Evolutionary conservation across 129 eudicot species (phyloP).

Genomic region (Tanacetum coccineum): DNA sequence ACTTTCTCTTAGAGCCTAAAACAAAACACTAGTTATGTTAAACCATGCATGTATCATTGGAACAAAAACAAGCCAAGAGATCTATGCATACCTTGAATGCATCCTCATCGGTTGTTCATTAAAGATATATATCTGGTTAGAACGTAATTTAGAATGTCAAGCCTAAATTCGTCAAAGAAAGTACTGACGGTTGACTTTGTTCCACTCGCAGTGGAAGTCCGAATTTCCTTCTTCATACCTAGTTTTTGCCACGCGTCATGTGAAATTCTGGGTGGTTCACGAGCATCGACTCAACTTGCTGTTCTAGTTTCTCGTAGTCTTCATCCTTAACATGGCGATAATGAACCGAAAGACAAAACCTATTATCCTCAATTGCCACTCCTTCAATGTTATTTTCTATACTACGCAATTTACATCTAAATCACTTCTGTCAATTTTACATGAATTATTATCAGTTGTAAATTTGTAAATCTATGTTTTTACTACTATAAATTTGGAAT

Average conservation of each 20-base stretch:
- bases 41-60: background rate
- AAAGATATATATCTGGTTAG: conserved; percentile 63
- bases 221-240: conserved; percentile 63
- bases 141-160: conserved; percentile 35
- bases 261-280: conserved; percentile 38
- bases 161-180: conserved; percentile 60
- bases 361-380: conserved; percentile 64
- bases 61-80: background rate
- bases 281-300: conserved; percentile 37
- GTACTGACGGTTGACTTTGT: conserved; percentile 73
- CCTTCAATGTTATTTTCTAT: conserved; percentile 37
- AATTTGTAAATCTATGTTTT: background rate
- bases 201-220: conserved; percentile 85
- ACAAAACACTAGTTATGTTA: background rate
- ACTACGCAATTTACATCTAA: conserved; percentile 46
- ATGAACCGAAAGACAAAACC: conserved; percentile 77
- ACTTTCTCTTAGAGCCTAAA: conserved; percentile 49
- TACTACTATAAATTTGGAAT: conserved; percentile 40
- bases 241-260: conserved; percentile 64
- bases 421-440: conserved; percentile 43
- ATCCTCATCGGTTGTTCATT: conserved; percentile 87
- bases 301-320: conserved; percentile 45
- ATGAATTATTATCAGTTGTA: background rate
- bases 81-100: conserved; percentile 74
- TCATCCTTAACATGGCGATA: conserved; percentile 52